phyloP scores from a whole-genome alignment of 2,329 filamentous ascomycete species.

The Cordyceps cicadae region DNA sequence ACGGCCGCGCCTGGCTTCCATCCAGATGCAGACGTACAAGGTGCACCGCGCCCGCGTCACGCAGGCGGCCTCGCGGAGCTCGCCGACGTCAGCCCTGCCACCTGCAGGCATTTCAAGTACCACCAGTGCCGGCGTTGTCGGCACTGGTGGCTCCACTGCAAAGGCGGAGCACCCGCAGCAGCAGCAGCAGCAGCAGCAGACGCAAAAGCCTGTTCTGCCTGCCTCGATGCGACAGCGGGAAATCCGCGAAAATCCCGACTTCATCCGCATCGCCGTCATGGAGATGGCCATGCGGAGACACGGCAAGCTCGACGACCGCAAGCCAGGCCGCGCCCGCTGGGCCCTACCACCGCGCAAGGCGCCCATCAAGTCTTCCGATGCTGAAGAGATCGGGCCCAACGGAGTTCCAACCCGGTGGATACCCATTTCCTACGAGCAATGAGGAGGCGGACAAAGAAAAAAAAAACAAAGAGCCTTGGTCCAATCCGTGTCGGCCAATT shows the following conservation, averaged over 20 bases:
- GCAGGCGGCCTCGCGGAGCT: constrained; percentile 19
- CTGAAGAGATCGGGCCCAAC: constrained; percentile 48
- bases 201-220: constrained; percentile 21
- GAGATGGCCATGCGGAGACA: constrained; percentile 63
- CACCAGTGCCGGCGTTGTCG: constrained; percentile 15
- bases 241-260: constrained; percentile 62
- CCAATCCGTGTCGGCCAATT: background rate
- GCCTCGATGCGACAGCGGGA: constrained; percentile 52
- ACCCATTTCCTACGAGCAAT: constrained; percentile 18
- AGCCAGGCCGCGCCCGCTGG: constrained; percentile 59
- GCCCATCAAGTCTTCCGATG: constrained; percentile 26
- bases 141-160: background rate
- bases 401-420: constrained; percentile 55
- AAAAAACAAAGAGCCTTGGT: background rate
- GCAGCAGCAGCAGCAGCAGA: constrained; percentile 13
- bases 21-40: constrained; percentile 66
- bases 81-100: constrained; percentile 17
- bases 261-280: constrained; percentile 63
- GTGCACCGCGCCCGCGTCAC: constrained; percentile 40
- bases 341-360: constrained; percentile 57
- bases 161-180: constrained; percentile 20
- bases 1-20: constrained; percentile 43
- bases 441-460: background rate
- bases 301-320: constrained; percentile 58
- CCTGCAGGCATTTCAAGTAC: constrained; percentile 20